These are phyloP conservation scores for Myrica gale DNA, from an alignment of 306 rosid genomes.

Conservation along the genomic window DNA sequence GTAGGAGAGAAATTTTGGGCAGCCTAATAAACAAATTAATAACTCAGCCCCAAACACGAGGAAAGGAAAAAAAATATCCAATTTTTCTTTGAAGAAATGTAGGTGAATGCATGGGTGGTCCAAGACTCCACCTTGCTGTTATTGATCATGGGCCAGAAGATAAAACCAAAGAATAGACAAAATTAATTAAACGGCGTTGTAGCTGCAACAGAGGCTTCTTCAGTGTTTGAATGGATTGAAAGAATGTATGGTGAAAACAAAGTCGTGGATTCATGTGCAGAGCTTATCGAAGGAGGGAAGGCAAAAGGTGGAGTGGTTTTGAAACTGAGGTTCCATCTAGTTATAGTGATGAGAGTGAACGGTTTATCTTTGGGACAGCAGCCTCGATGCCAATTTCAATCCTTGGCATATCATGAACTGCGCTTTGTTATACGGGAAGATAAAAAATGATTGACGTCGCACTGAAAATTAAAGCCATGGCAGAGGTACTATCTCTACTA, in stretches of 20 bases:
- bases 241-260: constrained; percentile 55
- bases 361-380: constrained; percentile 21
- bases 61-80: too few relatives aligned
- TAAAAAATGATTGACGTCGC: constrained; percentile 37
- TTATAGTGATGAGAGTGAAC: constrained; percentile 32
- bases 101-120: constrained; percentile 14
- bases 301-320: too few relatives aligned
- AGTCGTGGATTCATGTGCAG: constrained; percentile 82
- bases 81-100: too few relatives aligned
- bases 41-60: too few relatives aligned
- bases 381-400: constrained; percentile 26
- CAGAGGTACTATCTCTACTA: constrained; percentile 45
- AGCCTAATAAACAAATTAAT: too few relatives aligned
- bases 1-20: too few relatives aligned
- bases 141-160: background rate
- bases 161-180: constrained; percentile 8
- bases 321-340: too few relatives aligned
- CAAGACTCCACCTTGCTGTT: constrained; percentile 18
- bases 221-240: constrained; percentile 71
- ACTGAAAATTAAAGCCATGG: constrained; percentile 82
- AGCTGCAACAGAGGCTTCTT: constrained; percentile 56
- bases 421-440: constrained; percentile 50
- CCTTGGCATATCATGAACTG: constrained; percentile 51
- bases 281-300: constrained; percentile 56
- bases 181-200: background rate